These are phyloP conservation scores for Ceratocystis variospora DNA, from an alignment of 2,329 filamentous ascomycete species.

Conservation along the genomic window DNA sequence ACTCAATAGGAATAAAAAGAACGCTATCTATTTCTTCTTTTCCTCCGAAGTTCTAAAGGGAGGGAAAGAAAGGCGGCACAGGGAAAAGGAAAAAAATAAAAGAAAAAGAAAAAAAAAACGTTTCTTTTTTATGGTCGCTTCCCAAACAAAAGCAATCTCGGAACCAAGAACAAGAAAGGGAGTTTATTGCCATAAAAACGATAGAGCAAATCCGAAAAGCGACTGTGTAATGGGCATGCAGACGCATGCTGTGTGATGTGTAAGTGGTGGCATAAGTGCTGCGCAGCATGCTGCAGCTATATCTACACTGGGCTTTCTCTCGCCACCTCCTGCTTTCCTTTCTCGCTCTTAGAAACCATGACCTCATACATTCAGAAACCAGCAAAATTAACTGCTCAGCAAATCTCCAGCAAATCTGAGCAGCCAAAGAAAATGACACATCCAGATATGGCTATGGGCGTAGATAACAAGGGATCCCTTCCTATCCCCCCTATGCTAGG, in stretches of 20 bases:
- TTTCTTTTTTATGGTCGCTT: background rate
- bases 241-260: background rate
- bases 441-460: no score
- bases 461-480: no score
- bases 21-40: background rate
- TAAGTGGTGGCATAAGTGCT: background rate
- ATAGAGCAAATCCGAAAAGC: background rate
- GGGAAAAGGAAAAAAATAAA: background rate
- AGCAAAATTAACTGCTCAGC: background rate
- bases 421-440: background rate
- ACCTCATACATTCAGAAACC: background rate
- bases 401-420: background rate
- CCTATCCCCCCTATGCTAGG: no score
- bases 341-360: background rate
- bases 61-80: background rate
- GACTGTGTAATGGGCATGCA: background rate
- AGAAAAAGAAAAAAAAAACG: background rate
- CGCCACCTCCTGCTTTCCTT: background rate
- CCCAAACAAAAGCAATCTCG: slow-evolving; percentile 2
- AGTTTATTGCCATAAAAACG: background rate
- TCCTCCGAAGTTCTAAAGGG: slow-evolving; percentile 1
- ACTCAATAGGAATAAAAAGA: background rate
- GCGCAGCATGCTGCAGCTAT: background rate
- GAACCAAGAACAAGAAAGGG: background rate
- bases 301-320: background rate